Evolutionary conservation across 345 rosid species (phyloP).

Genomic region (Pistacia atlantica): DNA sequence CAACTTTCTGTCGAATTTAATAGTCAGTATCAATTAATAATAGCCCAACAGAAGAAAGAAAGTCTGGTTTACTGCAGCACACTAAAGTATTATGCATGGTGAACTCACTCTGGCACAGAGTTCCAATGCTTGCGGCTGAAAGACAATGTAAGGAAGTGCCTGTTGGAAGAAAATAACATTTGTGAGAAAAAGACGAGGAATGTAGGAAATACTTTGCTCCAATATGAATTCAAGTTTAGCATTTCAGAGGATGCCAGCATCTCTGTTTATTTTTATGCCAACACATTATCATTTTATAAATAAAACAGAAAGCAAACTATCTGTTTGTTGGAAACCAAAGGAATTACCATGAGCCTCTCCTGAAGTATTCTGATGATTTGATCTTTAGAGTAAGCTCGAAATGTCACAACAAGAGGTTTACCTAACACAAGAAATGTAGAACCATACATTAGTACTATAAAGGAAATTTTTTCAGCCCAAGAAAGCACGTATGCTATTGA

Average conservation of each 20-base stretch:
- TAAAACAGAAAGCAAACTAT: not conserved
- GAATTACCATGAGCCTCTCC: constrained; percentile 79
- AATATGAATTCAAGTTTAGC: no score
- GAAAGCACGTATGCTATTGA: not conserved
- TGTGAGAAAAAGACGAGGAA: not conserved
- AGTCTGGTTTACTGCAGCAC: constrained; percentile 6
- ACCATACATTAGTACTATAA: constrained; percentile 10
- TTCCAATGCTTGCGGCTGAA: constrained; percentile 84
- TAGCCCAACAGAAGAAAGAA: not conserved
- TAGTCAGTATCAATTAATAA: constrained; percentile 14
- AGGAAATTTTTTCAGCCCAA: not conserved
- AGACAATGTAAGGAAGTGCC: constrained; percentile 62
- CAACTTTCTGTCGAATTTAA: constrained; percentile 67
- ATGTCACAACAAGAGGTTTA: constrained; percentile 80
- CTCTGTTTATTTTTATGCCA: not conserved
- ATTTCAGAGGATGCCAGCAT: not conserved
- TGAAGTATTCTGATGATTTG: constrained; percentile 73
- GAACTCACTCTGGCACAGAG: constrained; percentile 92
- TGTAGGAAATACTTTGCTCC: no score
- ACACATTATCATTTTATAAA: not conserved
- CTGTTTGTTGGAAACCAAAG: not conserved
- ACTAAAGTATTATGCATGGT: not conserved
- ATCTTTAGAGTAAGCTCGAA: constrained; percentile 76
- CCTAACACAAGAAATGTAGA: constrained; percentile 40
- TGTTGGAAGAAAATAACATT: constrained; percentile 32